These are phyloP conservation scores for Planoprotostelium fungivorum DNA, from an alignment of 78 protist species.

Conservation along the genomic window DNA sequence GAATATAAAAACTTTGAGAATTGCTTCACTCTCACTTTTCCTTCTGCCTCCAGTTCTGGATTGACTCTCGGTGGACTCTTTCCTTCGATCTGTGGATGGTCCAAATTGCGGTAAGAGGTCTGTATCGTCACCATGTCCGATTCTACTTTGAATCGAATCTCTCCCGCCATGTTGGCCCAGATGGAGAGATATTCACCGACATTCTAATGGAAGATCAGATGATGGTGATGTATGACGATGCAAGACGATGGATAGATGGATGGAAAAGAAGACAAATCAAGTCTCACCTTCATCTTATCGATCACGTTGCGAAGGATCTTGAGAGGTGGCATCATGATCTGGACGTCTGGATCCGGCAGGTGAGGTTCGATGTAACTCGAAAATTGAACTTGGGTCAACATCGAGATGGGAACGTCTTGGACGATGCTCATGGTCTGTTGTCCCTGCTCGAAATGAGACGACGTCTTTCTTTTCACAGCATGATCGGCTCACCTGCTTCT, in stretches of 20 bases:
- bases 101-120: neutral
- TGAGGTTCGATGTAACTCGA: neutral
- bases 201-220: neutral
- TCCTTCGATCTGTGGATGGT: slow-evolving; percentile 1
- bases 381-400: neutral
- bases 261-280: no score
- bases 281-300: slow-evolving; percentile 6
- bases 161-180: slow-evolving; percentile 5
- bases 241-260: no score
- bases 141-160: neutral
- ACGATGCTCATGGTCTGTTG: neutral
- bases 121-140: neutral
- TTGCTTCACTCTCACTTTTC: neutral
- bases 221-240: no score
- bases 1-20: slow-evolving; percentile 2
- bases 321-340: slow-evolving; percentile 5
- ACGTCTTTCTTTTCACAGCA: neutral
- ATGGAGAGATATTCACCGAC: neutral
- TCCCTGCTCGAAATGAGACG: neutral
- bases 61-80: neutral
- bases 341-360: slow-evolving; percentile 2
- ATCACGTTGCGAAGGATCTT: neutral
- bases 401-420: neutral
- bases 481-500: neutral
- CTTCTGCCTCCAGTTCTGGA: neutral